Evolutionary conservation across 2,329 filamentous ascomycete species (phyloP), one percentile per base, ranked within the genome.

Genomic region (Aureobasidium sp.): DNA sequence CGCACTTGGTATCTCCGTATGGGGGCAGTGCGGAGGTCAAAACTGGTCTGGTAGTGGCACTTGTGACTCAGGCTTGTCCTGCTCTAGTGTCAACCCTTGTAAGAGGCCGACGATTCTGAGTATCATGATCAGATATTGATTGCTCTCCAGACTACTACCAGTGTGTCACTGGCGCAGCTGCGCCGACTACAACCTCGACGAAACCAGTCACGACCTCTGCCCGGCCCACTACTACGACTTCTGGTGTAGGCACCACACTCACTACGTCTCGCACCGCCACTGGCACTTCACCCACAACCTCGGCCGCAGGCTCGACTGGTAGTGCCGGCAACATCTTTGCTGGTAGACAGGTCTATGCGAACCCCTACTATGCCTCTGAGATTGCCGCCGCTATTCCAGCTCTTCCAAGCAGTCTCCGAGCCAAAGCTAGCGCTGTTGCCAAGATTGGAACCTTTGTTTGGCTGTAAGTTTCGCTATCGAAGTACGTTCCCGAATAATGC

Each of bases 281-380:
- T 27, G 65, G 64, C 6, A 65, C 66, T 48, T 25, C 53, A 15
- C 41, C 53, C n/a, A 57, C 53, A 27, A 57, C 53, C 15, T 57
- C 53, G 3, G 64, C 61, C 20, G 65, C 68, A 29, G 62, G 63
- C 44, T 79, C 76, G 67, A 72, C 78, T 20, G 15, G 27, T 39
- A 34, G 22, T 14, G 56, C 44, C 15, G 84, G 84, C 34, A 83
- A 83, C 67, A 78, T 79, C 0, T 81, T 82, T 63, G 72, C 72
- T 11, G 80, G 79, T 22, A 76, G 79, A 63, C 73, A 78, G 63
- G 75, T 80, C 51, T 82, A 81, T 64, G 77, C 76, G 34, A 82
- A 82, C 66, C 74, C 79, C 3, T 82, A 79, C 71, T 83, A 83
- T 69, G 75, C 80, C 8, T 59, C 56, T 39, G 56, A 59, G 44